Conservation (phyloP, 495 filamentous ascomycete genomes). For the Aspergillus egyptiacus region DNA sequence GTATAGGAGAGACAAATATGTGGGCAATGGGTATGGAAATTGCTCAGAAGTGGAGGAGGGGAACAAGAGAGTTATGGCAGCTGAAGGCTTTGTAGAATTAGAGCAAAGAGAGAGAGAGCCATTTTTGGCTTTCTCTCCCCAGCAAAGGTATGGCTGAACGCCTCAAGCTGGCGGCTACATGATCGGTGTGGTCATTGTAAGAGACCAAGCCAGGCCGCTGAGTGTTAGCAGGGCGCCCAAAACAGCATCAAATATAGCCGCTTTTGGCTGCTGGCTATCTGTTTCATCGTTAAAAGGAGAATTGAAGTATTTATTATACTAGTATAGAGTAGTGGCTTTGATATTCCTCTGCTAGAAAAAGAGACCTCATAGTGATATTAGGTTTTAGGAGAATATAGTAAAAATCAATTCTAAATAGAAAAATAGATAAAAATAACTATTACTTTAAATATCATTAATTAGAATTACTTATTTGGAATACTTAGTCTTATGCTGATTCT, state of each 20-base stretch:
- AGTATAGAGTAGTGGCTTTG: too few relatives aligned
- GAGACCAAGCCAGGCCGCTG: background rate
- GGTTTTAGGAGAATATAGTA: too few relatives aligned
- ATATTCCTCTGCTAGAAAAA: too few relatives aligned
- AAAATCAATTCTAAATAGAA: too few relatives aligned
- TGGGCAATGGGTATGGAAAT: background rate
- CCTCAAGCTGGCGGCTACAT: background rate
- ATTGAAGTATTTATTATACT: too few relatives aligned
- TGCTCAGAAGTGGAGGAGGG: background rate
- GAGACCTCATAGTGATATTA: too few relatives aligned
- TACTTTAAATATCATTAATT: too few relatives aligned
- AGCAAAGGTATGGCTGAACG: too few relatives aligned
- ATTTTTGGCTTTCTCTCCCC: too few relatives aligned
- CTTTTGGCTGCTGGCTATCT: conserved; percentile 4
- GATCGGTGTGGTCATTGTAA: background rate
- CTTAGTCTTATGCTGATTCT: too few relatives aligned
- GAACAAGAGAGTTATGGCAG: conserved; percentile 1
- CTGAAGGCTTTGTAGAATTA: background rate
- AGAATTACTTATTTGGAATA: background rate
- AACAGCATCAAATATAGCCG: background rate
- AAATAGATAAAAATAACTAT: too few relatives aligned
- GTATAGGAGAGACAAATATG: background rate
- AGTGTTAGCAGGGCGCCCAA: background rate
- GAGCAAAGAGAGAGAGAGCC: background rate
- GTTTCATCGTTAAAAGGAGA: conserved; percentile 1